Conservation (phyloP, 2,329 filamentous ascomycete species). For the Paraphoma sp. region DNA sequence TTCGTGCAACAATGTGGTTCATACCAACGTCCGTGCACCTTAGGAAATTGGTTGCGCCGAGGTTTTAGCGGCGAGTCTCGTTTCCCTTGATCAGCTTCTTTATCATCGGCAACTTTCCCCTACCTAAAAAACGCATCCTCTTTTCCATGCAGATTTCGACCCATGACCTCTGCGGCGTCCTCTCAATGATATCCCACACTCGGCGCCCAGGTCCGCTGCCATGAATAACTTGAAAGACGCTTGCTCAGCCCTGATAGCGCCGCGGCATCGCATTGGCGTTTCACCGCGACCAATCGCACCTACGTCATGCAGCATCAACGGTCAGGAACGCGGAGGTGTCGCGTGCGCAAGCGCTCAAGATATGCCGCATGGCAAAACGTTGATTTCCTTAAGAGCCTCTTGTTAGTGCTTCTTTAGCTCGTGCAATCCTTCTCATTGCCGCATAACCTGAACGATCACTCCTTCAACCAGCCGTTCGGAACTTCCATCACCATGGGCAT, state of each 20-base stretch:
- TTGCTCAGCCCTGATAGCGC: conserved; percentile 4
- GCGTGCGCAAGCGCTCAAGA: conserved; percentile 2
- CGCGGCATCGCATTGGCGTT: conserved; percentile 7
- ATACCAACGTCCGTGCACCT: too few species aligned
- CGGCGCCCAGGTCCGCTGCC: conserved; percentile 3
- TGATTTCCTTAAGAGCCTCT: not conserved
- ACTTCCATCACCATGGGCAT: conserved; percentile 25
- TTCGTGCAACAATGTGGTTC: too few species aligned
- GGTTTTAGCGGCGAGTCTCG: too few species aligned
- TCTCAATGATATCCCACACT: not conserved
- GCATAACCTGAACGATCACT: not conserved
- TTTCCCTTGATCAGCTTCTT: not conserved
- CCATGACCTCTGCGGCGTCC: not conserved
- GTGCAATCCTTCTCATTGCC: not conserved
- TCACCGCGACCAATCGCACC: not conserved
- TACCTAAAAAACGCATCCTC: not conserved
- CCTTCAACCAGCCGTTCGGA: not conserved
- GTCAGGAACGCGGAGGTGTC: conserved; percentile 12
- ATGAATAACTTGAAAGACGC: conserved; percentile 5
- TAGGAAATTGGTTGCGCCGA: too few species aligned
- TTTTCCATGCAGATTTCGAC: not conserved
- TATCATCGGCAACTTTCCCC: not conserved
- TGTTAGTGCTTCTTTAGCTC: not conserved
- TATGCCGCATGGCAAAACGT: not conserved
- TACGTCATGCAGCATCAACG: conserved; percentile 11